Conservation (phyloP, 495 filamentous ascomycete genomes). For the Xylona heveae region DNA sequence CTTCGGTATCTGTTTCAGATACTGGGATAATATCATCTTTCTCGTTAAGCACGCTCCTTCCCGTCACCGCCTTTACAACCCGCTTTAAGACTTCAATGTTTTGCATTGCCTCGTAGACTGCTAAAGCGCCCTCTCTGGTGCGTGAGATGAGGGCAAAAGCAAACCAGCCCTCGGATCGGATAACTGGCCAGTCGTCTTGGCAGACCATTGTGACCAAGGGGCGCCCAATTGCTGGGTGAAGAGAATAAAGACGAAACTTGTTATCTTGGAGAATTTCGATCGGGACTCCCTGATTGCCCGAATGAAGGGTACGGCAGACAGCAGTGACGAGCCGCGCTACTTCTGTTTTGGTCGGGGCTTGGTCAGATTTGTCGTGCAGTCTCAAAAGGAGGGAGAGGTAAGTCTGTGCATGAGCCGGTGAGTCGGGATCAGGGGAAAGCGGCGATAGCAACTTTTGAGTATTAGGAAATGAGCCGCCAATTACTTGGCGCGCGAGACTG, state of each 20-base stretch:
- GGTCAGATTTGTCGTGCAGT: conserved; percentile 35
- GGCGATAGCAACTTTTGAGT: conserved; percentile 24
- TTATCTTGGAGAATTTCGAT: conserved; percentile 12
- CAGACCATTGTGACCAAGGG: conserved; percentile 39
- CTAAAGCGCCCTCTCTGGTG: conserved; percentile 22
- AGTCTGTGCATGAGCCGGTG: conserved; percentile 21
- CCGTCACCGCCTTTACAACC: conserved; percentile 30
- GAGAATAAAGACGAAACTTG: conserved; percentile 17
- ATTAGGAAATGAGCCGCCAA: conserved; percentile 34
- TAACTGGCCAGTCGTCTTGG: conserved; percentile 45
- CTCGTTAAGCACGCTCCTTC: conserved; percentile 8
- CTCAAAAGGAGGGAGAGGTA: conserved; percentile 37
- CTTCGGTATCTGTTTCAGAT: no score
- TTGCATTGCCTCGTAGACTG: conserved; percentile 28
- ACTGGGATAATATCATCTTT: conserved; percentile 2
- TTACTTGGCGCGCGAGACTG: conserved; percentile 42
- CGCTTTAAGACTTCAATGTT: conserved; percentile 21
- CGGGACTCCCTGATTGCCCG: conserved; percentile 7
- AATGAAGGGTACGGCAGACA: conserved; percentile 37
- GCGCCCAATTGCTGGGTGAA: conserved; percentile 26
- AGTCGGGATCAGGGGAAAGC: conserved; percentile 17
- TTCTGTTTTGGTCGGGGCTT: conserved; percentile 47
- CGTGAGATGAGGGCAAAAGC: conserved; percentile 49
- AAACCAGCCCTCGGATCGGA: conserved; percentile 55
- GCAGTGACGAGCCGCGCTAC: conserved; percentile 43